Evolutionary conservation across 2,329 filamentous ascomycete species (phyloP), one percentile per base, ranked within the genome.

Genomic region (Xylaria sp.): DNA sequence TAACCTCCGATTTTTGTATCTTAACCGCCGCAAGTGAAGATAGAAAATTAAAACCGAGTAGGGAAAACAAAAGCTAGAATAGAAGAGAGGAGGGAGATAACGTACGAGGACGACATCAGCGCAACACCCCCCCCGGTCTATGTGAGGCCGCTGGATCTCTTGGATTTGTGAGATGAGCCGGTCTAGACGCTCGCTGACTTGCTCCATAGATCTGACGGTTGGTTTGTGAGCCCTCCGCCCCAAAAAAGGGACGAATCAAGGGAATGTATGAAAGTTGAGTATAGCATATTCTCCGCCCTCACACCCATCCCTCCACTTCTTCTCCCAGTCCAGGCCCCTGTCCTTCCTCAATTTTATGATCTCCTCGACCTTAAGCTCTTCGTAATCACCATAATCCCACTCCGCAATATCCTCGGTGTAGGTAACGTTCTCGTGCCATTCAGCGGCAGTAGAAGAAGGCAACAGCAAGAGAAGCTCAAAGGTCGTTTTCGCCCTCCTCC

Each of bases 381-480:
- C 81, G 63, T 84, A 84, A 29, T 70, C 64, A 13, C 79, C 82
- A 70, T 84, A 83, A 64, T 80, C 75, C 82, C 81, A 84, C 68
- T 84, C 81, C 1, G 79, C 75, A 37, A 84, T 77, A 53, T 78
- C 76, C 56, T 81, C 75, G 3, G 75, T 74, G 1, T 69, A 57
- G 2, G 66, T 76, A 10, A 80, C 74, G 54, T 78, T 78, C 44
- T 70, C 71, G 15, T 55, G 60, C 7, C 11, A 27, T 13, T 15
- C 56, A 8, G 8, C n/a, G 15, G 23, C 19, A 11, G 63, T 57
- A 27, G 54, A 64, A n/a, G 33, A 38, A 13, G 44, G 64, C 37
- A 67, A 66, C 35, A 75, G 74, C 43, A 82, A 79, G 1, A 83
- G 72, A 4, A 82, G 68, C 53, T 80, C 70, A 63, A 78, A 81